Evolutionary conservation across 2,329 filamentous ascomycete genomes (phyloP).

Genomic region (Calonectria pseudoreteaudii): DNA sequence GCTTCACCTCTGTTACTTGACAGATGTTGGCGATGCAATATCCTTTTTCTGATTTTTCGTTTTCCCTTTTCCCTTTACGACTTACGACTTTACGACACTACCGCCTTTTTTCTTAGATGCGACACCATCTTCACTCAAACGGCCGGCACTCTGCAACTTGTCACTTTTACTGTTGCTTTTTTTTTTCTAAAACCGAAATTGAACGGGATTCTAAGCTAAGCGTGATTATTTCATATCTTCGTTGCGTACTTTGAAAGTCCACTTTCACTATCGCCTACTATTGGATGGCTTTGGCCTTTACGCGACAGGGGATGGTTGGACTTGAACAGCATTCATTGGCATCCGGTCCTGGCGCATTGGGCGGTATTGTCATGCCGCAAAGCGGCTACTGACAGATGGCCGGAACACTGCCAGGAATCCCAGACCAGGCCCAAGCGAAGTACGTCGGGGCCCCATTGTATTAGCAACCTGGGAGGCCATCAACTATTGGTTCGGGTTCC

Average conservation of each 20-base stretch:
- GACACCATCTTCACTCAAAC: conserved; percentile 31
- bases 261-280: conserved; percentile 1
- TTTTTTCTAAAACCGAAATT: conserved; percentile 22
- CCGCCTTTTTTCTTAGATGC: conserved; percentile 38
- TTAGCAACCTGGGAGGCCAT: not conserved
- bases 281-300: conserved; percentile 1
- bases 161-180: conserved; percentile 9
- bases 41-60: conserved; percentile 15
- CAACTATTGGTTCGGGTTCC: not conserved
- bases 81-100: conserved; percentile 43
- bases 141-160: conserved; percentile 29
- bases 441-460: not conserved
- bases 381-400: not conserved
- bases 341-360: not conserved
- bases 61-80: conserved; percentile 32
- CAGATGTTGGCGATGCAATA: conserved; percentile 24
- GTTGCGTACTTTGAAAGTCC: not conserved
- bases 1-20: conserved; percentile 14
- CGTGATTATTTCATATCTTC: conserved; percentile 6
- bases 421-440: not conserved
- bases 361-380: not conserved
- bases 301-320: not conserved
- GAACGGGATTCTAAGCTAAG: conserved; percentile 18
- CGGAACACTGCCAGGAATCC: not conserved
- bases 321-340: not conserved